Evolutionary conservation across 805 yeast species (phyloP).

Genomic region (Nakazawaea siamensis): DNA sequence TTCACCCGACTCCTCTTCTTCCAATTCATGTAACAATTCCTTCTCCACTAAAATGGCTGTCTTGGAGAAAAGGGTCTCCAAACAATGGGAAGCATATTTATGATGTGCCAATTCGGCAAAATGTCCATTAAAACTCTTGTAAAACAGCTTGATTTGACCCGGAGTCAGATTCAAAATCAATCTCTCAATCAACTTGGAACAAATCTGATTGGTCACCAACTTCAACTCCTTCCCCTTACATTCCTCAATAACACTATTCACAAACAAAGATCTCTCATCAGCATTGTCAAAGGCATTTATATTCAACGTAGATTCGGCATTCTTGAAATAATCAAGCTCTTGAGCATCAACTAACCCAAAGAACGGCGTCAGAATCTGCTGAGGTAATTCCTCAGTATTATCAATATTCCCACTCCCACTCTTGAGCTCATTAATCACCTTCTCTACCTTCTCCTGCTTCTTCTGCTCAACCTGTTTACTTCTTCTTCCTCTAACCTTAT

Average conservation of each 20-base stretch:
- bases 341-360: constrained; percentile 81
- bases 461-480: constrained; percentile 9
- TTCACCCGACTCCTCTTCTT: constrained; percentile 24
- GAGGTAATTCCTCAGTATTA: constrained; percentile 2
- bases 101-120: constrained; percentile 74
- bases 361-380: constrained; percentile 33
- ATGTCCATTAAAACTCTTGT: constrained; percentile 63
- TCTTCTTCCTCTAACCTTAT: constrained; percentile 27
- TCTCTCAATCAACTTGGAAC: constrained; percentile 89
- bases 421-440: constrained; percentile 1
- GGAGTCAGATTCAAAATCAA: constrained; percentile 53
- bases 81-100: constrained; percentile 88
- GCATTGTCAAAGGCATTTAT: constrained; percentile 66
- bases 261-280: constrained; percentile 70
- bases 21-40: constrained; percentile 45
- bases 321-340: constrained; percentile 87
- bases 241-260: constrained; percentile 75
- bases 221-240: constrained; percentile 84
- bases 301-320: constrained; percentile 81
- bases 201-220: constrained; percentile 87
- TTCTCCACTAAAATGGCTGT: constrained; percentile 68
- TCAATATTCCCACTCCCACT: neutral
- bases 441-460: constrained; percentile 12
- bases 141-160: constrained; percentile 55
- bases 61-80: constrained; percentile 77